Evolutionary conservation across 176 grass and related monocot genomes (phyloP), one percentile per base, ranked within the genome.

Genomic region (Ensete ventricosum): DNA sequence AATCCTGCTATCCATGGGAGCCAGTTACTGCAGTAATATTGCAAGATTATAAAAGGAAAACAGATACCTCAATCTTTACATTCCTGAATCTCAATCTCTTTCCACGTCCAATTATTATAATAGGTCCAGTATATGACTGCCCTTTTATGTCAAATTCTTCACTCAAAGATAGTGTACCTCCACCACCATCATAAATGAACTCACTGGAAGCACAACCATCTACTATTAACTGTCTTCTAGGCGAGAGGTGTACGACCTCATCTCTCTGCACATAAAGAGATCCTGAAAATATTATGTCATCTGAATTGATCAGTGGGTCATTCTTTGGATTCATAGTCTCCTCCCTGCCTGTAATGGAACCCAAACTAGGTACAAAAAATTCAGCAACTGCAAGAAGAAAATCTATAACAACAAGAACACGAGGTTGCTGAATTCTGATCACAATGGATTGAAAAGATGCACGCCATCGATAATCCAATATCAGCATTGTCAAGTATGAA

Each of bases 401-500:
- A 82, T 98, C 94, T 8, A 98, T 84, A 52, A 98, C 88, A 62
- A 91, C 94, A 78, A 98, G 94, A 81, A 98, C 52, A 53, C 85
- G 82, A 62, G 94, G 94, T 76, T 98, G 88, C 68, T 98, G 94
- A 71, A 98, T 88, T 80, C 94, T 81, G 73, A 93, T 91, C 20
- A 93, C 94, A 86, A 89, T 88, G 29, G 94, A 93, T 76, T 98
- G 82, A 83, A 98, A 98, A 64, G 90, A 90, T 73, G 88, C 82
- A 73, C 94, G 90, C 84, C 78, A 98, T 85, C 94, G 84, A 78
- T 88, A 98, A 86, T 98, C 94, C 76, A 98, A 77, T 91, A 98
- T 93, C 75, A 98, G 27, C 94, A 98, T 98, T 23, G 94, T 98
- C 77, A 98, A 82, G 80, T 98, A 93, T 53, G 85, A 90, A 86